These are phyloP conservation scores for Colletotrichum limetticola DNA, from an alignment of 2,329 filamentous ascomycete species.

Conservation along the genomic window DNA sequence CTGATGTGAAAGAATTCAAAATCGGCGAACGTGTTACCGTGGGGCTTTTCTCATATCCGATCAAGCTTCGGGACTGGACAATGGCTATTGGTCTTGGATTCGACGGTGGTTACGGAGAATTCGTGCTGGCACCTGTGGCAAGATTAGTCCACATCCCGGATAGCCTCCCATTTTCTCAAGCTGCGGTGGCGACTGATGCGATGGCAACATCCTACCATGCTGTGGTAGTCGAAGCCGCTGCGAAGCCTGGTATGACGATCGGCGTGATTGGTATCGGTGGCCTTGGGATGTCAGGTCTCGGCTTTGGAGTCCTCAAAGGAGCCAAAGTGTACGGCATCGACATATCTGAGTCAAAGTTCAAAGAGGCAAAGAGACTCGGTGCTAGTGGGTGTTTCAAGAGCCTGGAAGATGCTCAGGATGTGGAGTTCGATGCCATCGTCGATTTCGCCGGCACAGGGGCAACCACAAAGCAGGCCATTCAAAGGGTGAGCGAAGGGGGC, in stretches of 20 bases:
- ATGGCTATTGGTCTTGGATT: conserved; percentile 7
- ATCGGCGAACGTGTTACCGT: conserved; percentile 7
- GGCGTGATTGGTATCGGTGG: conserved; percentile 53
- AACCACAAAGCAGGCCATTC: not conserved
- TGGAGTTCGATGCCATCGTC: conserved; percentile 5
- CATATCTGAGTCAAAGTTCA: conserved; percentile 4
- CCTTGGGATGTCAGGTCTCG: conserved; percentile 40
- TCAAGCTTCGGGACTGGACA: not conserved
- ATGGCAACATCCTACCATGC: conserved; percentile 53
- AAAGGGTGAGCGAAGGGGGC: conserved; percentile 8
- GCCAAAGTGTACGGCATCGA: conserved; percentile 28
- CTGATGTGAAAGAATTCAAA: not conserved
- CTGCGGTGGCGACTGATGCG: conserved; percentile 52
- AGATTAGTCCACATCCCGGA: conserved; percentile 26
- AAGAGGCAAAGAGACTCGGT: not conserved
- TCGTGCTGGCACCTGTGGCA: not conserved
- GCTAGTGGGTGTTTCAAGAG: not conserved
- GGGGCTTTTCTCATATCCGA: not conserved
- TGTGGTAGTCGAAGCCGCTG: conserved; percentile 46
- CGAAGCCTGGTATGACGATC: conserved; percentile 46
- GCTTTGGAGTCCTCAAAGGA: conserved; percentile 2
- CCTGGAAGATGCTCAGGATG: not conserved
- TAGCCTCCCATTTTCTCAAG: conserved; percentile 39
- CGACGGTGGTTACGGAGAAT: conserved; percentile 21
- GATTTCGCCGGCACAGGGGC: conserved; percentile 7